phyloP scores from a whole-genome alignment of 2,329 filamentous ascomycete genomes.

The Paraconiothyrium sp. region DNA sequence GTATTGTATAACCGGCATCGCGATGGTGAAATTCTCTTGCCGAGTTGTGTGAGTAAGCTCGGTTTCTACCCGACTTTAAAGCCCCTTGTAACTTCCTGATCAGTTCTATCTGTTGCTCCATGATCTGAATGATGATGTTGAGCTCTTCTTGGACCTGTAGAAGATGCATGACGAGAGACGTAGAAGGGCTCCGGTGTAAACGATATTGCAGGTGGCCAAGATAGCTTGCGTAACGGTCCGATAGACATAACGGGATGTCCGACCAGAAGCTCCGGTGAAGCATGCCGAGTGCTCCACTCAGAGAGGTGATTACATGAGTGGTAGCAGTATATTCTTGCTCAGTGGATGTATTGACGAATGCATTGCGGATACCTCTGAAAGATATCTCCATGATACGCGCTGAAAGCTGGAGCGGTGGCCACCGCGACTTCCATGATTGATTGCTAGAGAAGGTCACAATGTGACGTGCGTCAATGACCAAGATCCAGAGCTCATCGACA shows the following conservation, averaged over 20 bases:
- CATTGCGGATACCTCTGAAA: conserved; percentile 54
- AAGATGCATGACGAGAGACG: conserved; percentile 56
- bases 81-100: conserved; percentile 41
- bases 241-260: conserved; percentile 52
- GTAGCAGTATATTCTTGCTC: conserved; percentile 51
- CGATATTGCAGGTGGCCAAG: conserved; percentile 55
- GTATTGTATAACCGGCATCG: conserved; percentile 24
- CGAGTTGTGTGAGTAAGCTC: conserved; percentile 20
- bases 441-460: conserved; percentile 56
- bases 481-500: conserved; percentile 56
- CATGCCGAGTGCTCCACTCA: conserved; percentile 55
- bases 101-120: conserved; percentile 53
- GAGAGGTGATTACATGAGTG: conserved; percentile 49
- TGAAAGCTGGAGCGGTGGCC: conserved; percentile 53
- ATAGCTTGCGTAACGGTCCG: conserved; percentile 55
- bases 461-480: conserved; percentile 52
- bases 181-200: conserved; percentile 53
- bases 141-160: conserved; percentile 56
- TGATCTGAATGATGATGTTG: conserved; percentile 57
- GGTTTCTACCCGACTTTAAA: conserved; percentile 19
- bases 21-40: conserved; percentile 24
- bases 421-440: conserved; percentile 56
- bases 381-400: conserved; percentile 53
- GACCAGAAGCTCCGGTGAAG: conserved; percentile 56
- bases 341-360: conserved; percentile 42